A percentile compares a stretch with the other conserved stretches of the same genome.
Conservation (phyloP, 257 asterid species). For the Euphrasia confusa region DNA sequence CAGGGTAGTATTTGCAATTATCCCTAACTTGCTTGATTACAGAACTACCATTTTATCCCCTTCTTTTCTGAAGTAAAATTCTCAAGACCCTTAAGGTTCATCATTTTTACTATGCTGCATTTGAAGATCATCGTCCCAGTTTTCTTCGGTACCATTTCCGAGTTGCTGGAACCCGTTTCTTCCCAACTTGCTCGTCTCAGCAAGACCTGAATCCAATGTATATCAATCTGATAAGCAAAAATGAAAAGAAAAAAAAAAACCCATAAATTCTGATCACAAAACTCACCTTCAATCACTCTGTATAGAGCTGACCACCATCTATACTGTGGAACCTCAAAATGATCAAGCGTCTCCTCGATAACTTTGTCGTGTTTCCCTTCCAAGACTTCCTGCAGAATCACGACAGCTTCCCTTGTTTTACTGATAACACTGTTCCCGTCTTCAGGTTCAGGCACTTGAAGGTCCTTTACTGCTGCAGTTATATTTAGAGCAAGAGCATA, state of each 20-base stretch:
- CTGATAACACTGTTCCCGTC: constrained; percentile 32
- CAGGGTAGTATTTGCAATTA: neutral
- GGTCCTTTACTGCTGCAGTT: constrained; percentile 41
- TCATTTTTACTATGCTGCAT: constrained; percentile 10
- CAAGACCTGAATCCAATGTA: constrained; percentile 43
- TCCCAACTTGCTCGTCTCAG: constrained; percentile 51
- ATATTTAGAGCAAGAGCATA: constrained; percentile 42
- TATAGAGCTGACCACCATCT: constrained; percentile 70
- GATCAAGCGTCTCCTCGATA: constrained; percentile 53
- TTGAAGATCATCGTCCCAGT: constrained; percentile 34
- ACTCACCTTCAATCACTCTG: constrained; percentile 58
- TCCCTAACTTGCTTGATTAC: neutral
- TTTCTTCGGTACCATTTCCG: constrained; percentile 31
- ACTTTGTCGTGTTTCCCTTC: constrained; percentile 47
- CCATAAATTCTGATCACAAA: neutral
- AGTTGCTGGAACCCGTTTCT: constrained; percentile 36
- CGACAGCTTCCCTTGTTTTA: constrained; percentile 51
- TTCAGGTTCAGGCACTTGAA: constrained; percentile 33
- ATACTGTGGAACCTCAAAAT: constrained; percentile 41
- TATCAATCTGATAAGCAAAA: constrained; percentile 20
- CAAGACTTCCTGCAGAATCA: constrained; percentile 51
- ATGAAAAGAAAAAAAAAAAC: neutral
- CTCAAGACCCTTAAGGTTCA: neutral
- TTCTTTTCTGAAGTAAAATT: neutral
- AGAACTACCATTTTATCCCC: neutral